A percentile compares a stretch with the other conserved stretches of the same genome.
phyloP scores from a whole-genome alignment of 352 stramenopile genomes.

The Phytophthora pisi region DNA sequence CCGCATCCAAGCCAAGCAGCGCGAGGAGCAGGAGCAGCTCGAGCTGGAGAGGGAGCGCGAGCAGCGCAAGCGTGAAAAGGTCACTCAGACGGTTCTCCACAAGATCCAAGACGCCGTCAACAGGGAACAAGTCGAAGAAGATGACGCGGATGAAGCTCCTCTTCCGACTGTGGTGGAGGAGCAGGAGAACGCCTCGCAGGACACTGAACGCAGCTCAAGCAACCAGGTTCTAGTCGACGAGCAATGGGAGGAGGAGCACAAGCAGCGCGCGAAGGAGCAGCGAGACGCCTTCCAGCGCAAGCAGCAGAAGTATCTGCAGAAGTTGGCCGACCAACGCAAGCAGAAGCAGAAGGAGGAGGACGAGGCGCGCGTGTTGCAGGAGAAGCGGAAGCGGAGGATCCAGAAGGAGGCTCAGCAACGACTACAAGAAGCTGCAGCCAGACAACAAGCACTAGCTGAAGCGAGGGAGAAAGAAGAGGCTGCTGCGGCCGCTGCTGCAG shows the following conservation, averaged over 20 bases:
- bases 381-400: constrained; percentile 58
- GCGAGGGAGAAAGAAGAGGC: constrained; percentile 50
- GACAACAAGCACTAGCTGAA: constrained; percentile 41
- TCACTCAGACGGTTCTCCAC: constrained; percentile 61
- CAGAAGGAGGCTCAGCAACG: constrained; percentile 60
- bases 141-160: constrained; percentile 8
- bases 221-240: constrained; percentile 16
- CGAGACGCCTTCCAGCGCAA: constrained; percentile 62
- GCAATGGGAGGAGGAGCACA: constrained; percentile 28
- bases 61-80: constrained; percentile 55
- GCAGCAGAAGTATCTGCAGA: constrained; percentile 71
- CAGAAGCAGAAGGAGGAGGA: constrained; percentile 78
- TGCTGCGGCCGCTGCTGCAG: constrained; percentile 37
- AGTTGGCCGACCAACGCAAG: constrained; percentile 63
- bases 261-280: constrained; percentile 51
- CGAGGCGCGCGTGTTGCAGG: constrained; percentile 54
- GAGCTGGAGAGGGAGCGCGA: constrained; percentile 58
- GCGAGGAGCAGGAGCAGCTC: constrained; percentile 52
- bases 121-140: constrained; percentile 2
- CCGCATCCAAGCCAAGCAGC: constrained; percentile 55
- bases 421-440: constrained; percentile 57
- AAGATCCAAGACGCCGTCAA: constrained; percentile 58
- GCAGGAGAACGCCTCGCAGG: constrained; percentile 18
- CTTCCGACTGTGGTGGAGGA: constrained; percentile 6
- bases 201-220: background rate